Evolutionary conservation across 2,329 filamentous ascomycete species (phyloP).

Genomic region (Cercospora zeae-maydis): DNA sequence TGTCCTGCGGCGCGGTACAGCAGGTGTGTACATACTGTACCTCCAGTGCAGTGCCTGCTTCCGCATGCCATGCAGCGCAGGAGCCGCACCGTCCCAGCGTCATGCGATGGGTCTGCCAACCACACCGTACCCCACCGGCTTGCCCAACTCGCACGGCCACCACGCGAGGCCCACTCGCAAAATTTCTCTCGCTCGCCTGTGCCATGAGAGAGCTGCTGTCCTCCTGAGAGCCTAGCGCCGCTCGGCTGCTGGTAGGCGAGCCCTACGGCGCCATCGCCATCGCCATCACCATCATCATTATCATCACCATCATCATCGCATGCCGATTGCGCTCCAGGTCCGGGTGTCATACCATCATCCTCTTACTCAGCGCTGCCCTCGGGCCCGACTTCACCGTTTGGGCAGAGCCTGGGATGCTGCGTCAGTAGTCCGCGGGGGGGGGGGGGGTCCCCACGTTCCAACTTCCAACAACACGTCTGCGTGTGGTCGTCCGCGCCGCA

Average conservation of each 20-base stretch:
- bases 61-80: conserved; percentile 1
- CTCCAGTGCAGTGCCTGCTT: not conserved
- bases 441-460: conserved; percentile 10
- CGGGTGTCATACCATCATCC: conserved; percentile 5
- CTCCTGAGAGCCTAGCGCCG: conserved; percentile 11
- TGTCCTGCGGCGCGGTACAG: too few species aligned
- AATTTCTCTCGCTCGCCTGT: conserved; percentile 10
- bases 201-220: conserved; percentile 10
- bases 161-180: conserved; percentile 14
- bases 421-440: conserved; percentile 12
- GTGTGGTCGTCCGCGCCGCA: not conserved
- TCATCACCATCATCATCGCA: not conserved
- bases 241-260: conserved; percentile 20
- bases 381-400: conserved; percentile 14
- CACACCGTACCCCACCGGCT: conserved; percentile 6
- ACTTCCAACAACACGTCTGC: conserved; percentile 5
- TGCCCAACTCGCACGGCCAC: not conserved
- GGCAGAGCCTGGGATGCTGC: not conserved
- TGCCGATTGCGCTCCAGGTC: conserved; percentile 14
- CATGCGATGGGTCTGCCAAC: conserved; percentile 6
- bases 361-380: conserved; percentile 4
- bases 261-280: not conserved
- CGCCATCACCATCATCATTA: not conserved
- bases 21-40: not conserved
- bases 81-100: conserved; percentile 2